A percentile compares a stretch with the other conserved stretches of the same genome.
Conservation (phyloP, 345 rosid species). For the Citrus sinensis region DVS_A1.0 CM039169.1:32622001-32622500, state of each 20-base stretch:
- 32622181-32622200: background rate
- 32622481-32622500: constrained; percentile 69
- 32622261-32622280: constrained; percentile 94
- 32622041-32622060: constrained; percentile 99
- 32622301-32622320: constrained; percentile 85
- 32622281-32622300: constrained; percentile 86
- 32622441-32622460: background rate
- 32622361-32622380: constrained; percentile 55
- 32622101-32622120: constrained; percentile 97
- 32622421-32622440: background rate
- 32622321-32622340: constrained; percentile 81
- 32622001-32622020: constrained; percentile 91
- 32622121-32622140: constrained; percentile 76
- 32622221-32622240: constrained; percentile 70
- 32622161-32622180: background rate
- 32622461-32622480: constrained; percentile 52
- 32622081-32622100: constrained; percentile 90
- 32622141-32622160: background rate
- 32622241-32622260: constrained; percentile 86
- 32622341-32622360: constrained; percentile 64
- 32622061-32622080: constrained; percentile 85
- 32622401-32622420: background rate
- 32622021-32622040: constrained; percentile 93
- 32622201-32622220: background rate
- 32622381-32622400: constrained; percentile 31